phyloP scores from a whole-genome alignment of 495 filamentous ascomycete genomes.

The Hypoxylon lienhwacheense region DNA sequence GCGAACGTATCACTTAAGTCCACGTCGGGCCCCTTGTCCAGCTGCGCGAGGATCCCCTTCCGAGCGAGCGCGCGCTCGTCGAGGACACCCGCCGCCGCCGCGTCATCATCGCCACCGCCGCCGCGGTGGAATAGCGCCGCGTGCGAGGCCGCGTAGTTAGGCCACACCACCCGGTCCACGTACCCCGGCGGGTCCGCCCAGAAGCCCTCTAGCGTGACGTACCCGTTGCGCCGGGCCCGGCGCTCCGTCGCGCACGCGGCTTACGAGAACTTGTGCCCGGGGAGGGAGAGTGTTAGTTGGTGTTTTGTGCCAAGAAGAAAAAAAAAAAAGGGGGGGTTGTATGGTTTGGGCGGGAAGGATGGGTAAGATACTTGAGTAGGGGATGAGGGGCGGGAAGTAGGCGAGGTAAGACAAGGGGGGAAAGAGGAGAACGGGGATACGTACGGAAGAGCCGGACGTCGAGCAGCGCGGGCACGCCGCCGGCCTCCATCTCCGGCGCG shows the following conservation, averaged over 20 bases:
- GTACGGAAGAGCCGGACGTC: conserved; percentile 76
- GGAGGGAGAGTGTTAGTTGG: too few species aligned
- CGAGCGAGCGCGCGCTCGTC: conserved; percentile 46
- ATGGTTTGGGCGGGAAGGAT: too few species aligned
- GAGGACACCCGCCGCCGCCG: conserved; percentile 58
- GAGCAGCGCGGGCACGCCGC: conserved; percentile 56
- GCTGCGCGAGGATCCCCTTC: conserved; percentile 50
- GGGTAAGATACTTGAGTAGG: too few species aligned
- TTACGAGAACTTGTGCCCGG: too few species aligned
- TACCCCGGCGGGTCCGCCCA: conserved; percentile 94
- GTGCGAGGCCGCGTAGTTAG: conserved; percentile 81
- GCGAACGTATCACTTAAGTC: conserved; percentile 54
- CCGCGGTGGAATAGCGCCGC: conserved; percentile 69
- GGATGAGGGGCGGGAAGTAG: too few species aligned
- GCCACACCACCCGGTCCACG: conserved; percentile 94
- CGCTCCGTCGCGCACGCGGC: conserved; percentile 63
- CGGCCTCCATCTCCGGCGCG: conserved; percentile 42
- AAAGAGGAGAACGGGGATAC: too few species aligned
- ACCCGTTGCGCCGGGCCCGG: conserved; percentile 73
- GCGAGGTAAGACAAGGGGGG: too few species aligned
- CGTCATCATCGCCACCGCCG: too few species aligned
- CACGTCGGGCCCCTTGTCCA: conserved; percentile 40
- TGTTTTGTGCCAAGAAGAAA: too few species aligned
- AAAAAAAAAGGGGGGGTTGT: too few species aligned
- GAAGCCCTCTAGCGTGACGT: conserved; percentile 87